Conservation (phyloP, 139 green algal species). For the Marvania coccoides region DNA sequence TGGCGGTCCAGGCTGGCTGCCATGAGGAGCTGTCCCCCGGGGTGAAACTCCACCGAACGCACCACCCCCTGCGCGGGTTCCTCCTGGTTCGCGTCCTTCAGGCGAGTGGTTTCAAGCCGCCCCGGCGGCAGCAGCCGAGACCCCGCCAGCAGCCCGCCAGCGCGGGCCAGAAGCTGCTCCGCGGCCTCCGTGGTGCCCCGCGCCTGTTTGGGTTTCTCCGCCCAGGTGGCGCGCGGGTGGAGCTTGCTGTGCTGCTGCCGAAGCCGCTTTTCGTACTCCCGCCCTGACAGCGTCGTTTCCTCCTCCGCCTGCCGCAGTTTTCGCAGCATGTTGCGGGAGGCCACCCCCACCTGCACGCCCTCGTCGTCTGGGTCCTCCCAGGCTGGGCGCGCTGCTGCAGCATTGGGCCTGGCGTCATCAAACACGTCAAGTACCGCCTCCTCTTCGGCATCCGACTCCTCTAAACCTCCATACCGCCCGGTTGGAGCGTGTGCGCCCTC, state of each 20-base stretch:
- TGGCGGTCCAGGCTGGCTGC: slow-evolving; percentile 74
- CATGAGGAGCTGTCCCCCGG: slow-evolving; percentile 73
- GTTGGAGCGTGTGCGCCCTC: neutral
- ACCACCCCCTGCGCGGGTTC: slow-evolving; percentile 42
- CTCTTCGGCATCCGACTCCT: neutral
- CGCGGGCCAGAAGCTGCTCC: slow-evolving; percentile 10
- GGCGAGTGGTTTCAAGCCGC: slow-evolving; percentile 55
- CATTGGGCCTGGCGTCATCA: too few relatives aligned
- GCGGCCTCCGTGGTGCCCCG: neutral
- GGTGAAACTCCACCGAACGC: slow-evolving; percentile 73
- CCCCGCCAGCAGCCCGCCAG: slow-evolving; percentile 29
- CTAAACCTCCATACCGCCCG: neutral
- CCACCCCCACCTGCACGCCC: slow-evolving; percentile 41
- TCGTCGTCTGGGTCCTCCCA: slow-evolving; percentile 66
- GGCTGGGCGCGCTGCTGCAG: slow-evolving; percentile 20
- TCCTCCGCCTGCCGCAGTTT: slow-evolving; percentile 60
- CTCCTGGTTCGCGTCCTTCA: slow-evolving; percentile 69
- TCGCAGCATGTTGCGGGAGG: slow-evolving; percentile 26
- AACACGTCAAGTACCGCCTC: too few relatives aligned
- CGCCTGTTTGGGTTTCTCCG: slow-evolving; percentile 18
- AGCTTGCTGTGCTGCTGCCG: slow-evolving; percentile 59
- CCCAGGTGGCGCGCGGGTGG: slow-evolving; percentile 63
- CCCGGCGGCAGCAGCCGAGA: slow-evolving; percentile 25
- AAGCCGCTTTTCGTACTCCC: slow-evolving; percentile 63
- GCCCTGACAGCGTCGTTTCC: slow-evolving; percentile 45